Conservation (phyloP, 2,329 filamentous ascomycete genomes). For the Xylariaceae sp. region DNA sequence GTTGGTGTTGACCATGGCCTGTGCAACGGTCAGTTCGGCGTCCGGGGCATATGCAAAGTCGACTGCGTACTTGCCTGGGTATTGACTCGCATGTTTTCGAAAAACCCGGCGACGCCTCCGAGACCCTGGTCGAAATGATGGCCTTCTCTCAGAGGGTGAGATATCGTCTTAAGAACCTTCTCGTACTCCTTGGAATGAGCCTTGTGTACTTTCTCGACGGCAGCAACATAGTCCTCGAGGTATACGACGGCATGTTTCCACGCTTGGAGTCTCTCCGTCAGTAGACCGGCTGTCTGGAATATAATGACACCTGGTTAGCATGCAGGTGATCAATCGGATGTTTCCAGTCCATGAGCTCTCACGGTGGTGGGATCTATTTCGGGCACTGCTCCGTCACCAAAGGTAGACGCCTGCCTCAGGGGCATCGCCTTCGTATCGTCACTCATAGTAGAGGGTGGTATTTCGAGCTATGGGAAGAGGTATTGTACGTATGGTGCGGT, state of each 20-base stretch:
- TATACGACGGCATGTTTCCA: constrained; percentile 95
- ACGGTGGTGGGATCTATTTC: constrained; percentile 55
- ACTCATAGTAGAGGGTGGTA: constrained; percentile 29
- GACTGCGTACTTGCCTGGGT: constrained; percentile 55
- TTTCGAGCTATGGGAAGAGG: neutral
- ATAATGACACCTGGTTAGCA: constrained; percentile 7
- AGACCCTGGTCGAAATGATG: constrained; percentile 88
- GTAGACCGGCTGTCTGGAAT: constrained; percentile 65
- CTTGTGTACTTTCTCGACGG: constrained; percentile 81
- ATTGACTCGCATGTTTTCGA: constrained; percentile 90
- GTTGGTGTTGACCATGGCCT: constrained; percentile 84
- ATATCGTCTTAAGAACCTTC: constrained; percentile 88
- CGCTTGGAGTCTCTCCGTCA: constrained; percentile 81
- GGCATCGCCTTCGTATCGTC: constrained; percentile 34
- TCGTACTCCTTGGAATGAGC: constrained; percentile 91
- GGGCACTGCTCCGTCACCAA: constrained; percentile 54
- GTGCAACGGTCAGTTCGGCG: constrained; percentile 17
- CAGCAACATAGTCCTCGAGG: constrained; percentile 81
- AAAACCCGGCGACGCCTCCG: constrained; percentile 83
- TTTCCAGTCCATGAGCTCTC: constrained; percentile 22
- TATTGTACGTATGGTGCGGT: neutral
- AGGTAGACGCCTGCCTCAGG: constrained; percentile 42
- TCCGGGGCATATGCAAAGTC: too few species aligned
- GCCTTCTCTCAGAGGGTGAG: constrained; percentile 77
- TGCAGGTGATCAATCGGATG: neutral